Percentiles rank a stretch among this genome's conserved stretches.
Evolutionary conservation across 2,329 filamentous ascomycete genomes (phyloP).

Genomic region (Fusarium palustre): DNA sequence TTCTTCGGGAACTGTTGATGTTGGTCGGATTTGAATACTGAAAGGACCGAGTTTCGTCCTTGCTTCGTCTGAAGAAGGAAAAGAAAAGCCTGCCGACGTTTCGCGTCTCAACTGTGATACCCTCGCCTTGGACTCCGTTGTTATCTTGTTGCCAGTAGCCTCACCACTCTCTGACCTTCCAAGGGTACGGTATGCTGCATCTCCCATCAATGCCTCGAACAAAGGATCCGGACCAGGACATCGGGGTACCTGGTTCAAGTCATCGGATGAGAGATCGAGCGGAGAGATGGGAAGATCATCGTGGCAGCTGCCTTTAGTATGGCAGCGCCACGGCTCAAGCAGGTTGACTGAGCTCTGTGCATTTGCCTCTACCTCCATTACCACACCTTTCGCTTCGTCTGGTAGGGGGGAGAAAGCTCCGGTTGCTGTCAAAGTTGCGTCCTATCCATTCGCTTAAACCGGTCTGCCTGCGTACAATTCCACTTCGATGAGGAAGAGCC

Average conservation of each 20-base stretch:
- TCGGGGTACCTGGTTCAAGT: constrained; percentile 41
- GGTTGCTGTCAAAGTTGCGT: constrained; percentile 36
- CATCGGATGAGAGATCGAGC: constrained; percentile 31
- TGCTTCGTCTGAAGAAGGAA: constrained; percentile 20
- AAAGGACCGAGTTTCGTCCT: constrained; percentile 18
- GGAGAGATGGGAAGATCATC: constrained; percentile 38
- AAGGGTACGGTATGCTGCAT: constrained; percentile 8
- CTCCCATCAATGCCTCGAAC: constrained; percentile 39
- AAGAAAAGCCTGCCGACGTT: constrained; percentile 23
- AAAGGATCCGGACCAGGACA: constrained; percentile 39
- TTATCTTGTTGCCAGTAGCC: background rate
- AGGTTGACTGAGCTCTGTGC: constrained; percentile 42
- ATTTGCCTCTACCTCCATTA: constrained; percentile 45
- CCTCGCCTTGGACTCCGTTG: background rate
- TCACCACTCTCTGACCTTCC: background rate
- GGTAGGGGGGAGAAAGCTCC: constrained; percentile 37
- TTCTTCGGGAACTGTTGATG: constrained; percentile 21
- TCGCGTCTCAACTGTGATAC: constrained; percentile 4
- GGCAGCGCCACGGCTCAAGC: constrained; percentile 43
- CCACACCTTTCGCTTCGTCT: constrained; percentile 42
- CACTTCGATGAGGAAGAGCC: background rate
- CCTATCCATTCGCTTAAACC: constrained; percentile 41
- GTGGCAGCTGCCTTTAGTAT: constrained; percentile 37
- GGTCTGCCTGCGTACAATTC: constrained; percentile 10
- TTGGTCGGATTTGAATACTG: constrained; percentile 12